A percentile compares a stretch with the other conserved stretches of the same genome.
Conservation (phyloP, 768 basidiomycete genomes). For the Tylopilus subfusipes region DNA sequence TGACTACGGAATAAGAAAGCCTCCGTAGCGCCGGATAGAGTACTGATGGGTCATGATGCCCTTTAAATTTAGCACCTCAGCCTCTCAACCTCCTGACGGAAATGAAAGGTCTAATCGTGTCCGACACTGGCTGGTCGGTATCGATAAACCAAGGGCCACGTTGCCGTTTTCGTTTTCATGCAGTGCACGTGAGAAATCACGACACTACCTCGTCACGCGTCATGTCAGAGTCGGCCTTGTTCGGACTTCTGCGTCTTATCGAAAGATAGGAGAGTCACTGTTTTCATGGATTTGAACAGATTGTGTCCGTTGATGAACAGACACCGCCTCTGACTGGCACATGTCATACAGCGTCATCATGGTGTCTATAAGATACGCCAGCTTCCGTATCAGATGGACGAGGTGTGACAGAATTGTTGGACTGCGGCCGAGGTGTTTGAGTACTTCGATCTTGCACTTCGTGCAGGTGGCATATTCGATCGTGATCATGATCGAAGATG, state of each 20-base stretch:
- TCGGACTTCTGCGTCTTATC: background rate
- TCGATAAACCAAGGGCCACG: background rate
- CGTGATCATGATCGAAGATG: background rate
- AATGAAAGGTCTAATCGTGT: conserved; percentile 12
- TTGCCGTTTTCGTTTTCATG: background rate
- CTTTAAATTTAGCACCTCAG: conserved; percentile 6
- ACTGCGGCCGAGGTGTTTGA: background rate
- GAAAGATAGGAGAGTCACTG: background rate
- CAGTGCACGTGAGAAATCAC: background rate
- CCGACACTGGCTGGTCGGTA: background rate
- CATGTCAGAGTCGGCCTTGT: no score
- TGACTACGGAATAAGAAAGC: conserved; percentile 8
- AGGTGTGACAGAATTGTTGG: background rate
- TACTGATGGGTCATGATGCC: conserved; percentile 6
- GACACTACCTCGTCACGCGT: background rate
- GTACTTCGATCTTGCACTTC: background rate
- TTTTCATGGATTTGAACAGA: background rate
- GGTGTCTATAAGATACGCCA: background rate
- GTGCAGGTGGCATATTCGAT: background rate
- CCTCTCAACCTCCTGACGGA: conserved; percentile 11
- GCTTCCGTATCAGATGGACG: background rate
- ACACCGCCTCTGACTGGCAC: background rate
- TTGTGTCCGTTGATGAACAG: background rate
- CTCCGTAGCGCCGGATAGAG: background rate
- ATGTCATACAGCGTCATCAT: background rate